These are phyloP conservation scores for Fusarium avenaceum DNA, from an alignment of 2,329 filamentous ascomycete genomes.

Conservation along the genomic window DNA sequence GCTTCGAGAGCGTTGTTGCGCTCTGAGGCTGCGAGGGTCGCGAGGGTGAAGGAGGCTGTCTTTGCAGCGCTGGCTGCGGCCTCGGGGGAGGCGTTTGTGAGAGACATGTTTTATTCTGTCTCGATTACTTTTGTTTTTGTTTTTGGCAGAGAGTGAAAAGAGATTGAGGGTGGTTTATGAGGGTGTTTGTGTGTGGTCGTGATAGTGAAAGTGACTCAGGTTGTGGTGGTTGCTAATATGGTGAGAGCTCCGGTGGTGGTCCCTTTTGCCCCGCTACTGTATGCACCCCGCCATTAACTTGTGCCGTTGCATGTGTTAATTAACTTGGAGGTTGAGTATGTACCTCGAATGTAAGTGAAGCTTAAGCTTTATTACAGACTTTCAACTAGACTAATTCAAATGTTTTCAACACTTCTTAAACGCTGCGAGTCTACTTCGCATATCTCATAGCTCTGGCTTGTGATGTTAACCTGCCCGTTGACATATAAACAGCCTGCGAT, in stretches of 20 bases:
- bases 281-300: slow-evolving; percentile 43
- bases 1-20: slow-evolving; percentile 88
- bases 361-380: background rate
- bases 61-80: slow-evolving; percentile 85
- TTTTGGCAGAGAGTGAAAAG: background rate
- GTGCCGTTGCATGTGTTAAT: background rate
- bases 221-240: slow-evolving; percentile 10
- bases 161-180: slow-evolving; percentile 10
- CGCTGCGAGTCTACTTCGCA: background rate
- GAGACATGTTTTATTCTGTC: slow-evolving; percentile 79
- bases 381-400: background rate
- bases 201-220: slow-evolving; percentile 32
- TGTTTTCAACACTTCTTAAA: background rate
- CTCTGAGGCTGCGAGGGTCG: slow-evolving; percentile 79
- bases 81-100: slow-evolving; percentile 85
- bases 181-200: slow-evolving; percentile 4
- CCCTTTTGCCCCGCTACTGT: slow-evolving; percentile 38
- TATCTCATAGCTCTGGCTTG: background rate
- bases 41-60: slow-evolving; percentile 83
- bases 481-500: slow-evolving; percentile 17
- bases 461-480: background rate
- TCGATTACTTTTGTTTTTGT: background rate
- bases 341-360: background rate
- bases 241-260: slow-evolving; percentile 2
- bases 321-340: slow-evolving; percentile 1